A percentile compares a stretch with the other conserved stretches of the same genome.
These are phyloP conservation scores for Chaetothyriales sp. DNA, from an alignment of 2,329 filamentous ascomycete species.

Conservation along the genomic window DNA sequence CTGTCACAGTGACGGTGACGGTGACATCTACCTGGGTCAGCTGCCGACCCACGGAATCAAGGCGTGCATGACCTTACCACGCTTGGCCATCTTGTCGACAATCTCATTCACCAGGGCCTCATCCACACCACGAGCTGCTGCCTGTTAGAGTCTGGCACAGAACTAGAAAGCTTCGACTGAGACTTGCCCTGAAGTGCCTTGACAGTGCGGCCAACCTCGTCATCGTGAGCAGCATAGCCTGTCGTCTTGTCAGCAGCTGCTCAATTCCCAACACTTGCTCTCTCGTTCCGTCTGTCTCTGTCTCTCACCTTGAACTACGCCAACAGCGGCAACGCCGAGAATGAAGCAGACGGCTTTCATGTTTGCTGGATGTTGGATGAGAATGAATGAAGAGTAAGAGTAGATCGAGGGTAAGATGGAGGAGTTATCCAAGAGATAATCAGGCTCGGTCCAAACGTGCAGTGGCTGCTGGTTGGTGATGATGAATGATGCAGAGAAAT, in stretches of 20 bases:
- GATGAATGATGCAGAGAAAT: neutral
- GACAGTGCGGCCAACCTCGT: neutral
- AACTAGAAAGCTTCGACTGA: neutral
- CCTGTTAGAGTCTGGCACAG: neutral
- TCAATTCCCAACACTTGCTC: neutral
- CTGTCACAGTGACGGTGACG: conserved; percentile 5
- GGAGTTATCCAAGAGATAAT: neutral
- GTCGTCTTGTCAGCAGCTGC: neutral
- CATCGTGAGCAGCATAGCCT: neutral
- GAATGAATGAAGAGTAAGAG: neutral
- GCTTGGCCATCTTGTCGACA: neutral
- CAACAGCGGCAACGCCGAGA: neutral
- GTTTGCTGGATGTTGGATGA: neutral
- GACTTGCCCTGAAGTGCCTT: neutral
- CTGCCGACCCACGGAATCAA: neutral
- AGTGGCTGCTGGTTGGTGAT: neutral
- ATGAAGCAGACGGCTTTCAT: neutral
- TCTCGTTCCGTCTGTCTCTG: too few relatives aligned
- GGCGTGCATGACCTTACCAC: neutral
- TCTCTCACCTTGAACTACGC: neutral
- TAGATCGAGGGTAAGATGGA: neutral
- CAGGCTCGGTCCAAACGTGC: neutral
- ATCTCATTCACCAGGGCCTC: neutral
- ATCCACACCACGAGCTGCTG: neutral
- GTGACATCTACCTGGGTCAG: conserved; percentile 2